Evolutionary conservation across 345 rosid genomes (phyloP).

Genomic region (Salix purpurea): DNA sequence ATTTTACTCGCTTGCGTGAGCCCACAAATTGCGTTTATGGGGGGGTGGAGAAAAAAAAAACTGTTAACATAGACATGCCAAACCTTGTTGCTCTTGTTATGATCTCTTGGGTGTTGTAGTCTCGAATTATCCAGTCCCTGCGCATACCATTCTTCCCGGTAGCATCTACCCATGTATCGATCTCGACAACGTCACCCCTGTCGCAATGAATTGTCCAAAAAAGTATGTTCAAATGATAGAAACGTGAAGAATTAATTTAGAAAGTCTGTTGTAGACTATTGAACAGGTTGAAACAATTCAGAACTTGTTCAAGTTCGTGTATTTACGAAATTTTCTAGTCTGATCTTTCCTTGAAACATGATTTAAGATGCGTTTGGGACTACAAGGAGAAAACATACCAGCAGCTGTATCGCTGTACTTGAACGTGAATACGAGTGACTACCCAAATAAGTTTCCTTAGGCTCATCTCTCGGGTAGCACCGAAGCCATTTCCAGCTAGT

Average conservation of each 20-base stretch:
- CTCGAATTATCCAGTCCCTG: conserved; percentile 25
- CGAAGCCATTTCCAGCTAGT: conserved; percentile 18
- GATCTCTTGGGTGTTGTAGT: conserved; percentile 20
- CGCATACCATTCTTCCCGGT: conserved; percentile 25
- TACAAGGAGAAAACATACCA: conserved; percentile 5
- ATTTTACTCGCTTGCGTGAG: no score
- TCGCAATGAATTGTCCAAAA: not conserved
- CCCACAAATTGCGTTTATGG: no score
- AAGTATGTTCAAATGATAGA: not conserved
- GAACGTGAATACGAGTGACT: conserved; percentile 25
- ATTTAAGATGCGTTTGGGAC: not conserved
- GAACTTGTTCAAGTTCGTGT: not conserved
- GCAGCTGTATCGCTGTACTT: conserved; percentile 20
- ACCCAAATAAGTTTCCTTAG: conserved; percentile 23
- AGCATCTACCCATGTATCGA: conserved; percentile 28
- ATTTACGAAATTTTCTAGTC: not conserved
- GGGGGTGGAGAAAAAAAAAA: no score
- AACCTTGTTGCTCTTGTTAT: conserved; percentile 24
- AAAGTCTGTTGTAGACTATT: not conserved
- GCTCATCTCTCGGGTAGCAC: conserved; percentile 22
- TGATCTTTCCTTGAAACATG: not conserved
- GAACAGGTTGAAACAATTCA: not conserved
- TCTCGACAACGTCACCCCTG: conserved; percentile 30
- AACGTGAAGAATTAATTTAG: not conserved
- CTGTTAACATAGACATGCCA: not conserved